phyloP scores from a whole-genome alignment of 441 rosid genomes.

The Populus hybrid region DNA sequence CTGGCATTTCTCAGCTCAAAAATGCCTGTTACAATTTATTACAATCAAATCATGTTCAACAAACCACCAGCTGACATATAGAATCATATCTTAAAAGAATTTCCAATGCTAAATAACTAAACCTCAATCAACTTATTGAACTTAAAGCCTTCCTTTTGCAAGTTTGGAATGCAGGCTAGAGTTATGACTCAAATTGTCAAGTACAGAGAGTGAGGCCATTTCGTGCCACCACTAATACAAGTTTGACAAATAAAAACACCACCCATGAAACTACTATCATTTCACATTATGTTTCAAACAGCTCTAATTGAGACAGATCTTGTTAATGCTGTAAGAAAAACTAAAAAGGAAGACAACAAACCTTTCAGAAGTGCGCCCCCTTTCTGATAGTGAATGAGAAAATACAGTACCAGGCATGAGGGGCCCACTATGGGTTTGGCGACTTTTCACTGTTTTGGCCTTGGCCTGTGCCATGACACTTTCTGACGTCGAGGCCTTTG shows the following conservation, averaged over 20 bases:
- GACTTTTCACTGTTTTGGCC: constrained; percentile 48
- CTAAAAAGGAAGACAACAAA: constrained; percentile 24
- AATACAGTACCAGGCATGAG: constrained; percentile 61
- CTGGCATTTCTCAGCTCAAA: neutral
- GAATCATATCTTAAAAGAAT: neutral
- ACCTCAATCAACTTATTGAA: neutral
- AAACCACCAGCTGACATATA: neutral
- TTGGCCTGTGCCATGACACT: constrained; percentile 45
- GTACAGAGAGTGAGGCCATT: neutral
- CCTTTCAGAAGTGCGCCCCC: constrained; percentile 63
- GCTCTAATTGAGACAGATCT: neutral
- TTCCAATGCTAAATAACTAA: neutral
- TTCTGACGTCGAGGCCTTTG: constrained; percentile 49
- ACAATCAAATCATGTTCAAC: neutral
- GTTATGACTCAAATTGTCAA: neutral
- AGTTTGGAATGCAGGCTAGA: neutral
- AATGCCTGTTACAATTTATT: neutral
- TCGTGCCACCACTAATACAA: neutral
- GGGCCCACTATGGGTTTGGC: constrained; percentile 91
- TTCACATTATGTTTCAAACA: neutral
- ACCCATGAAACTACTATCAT: neutral
- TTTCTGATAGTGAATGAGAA: constrained; percentile 61
- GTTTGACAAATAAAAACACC: neutral
- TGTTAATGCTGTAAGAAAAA: neutral
- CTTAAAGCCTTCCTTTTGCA: neutral